Evolutionary conservation across 305 asterid species (phyloP).

Genomic region (Fraxinus velutina): DNA sequence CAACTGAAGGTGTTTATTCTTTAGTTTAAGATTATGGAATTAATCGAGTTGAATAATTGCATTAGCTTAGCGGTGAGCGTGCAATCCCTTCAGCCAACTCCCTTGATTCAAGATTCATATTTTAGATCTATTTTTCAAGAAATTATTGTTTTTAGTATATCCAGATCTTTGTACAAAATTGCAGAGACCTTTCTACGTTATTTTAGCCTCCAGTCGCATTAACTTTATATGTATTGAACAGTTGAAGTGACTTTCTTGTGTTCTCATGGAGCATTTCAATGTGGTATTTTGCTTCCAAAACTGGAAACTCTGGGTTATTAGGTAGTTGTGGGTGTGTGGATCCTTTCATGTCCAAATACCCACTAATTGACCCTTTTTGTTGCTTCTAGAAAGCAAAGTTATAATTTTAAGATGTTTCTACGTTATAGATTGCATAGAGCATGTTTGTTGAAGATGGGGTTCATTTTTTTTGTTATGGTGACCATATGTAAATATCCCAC

Average conservation of each 20-base stretch:
- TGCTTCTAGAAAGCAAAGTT: not conserved
- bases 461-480: not conserved
- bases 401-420: not conserved
- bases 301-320: not conserved
- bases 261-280: constrained; percentile 30
- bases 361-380: not conserved
- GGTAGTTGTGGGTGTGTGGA: not conserved
- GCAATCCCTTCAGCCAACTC: not conserved
- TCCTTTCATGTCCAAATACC: not conserved
- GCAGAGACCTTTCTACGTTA: not conserved
- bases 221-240: not conserved
- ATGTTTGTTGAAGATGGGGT: not conserved
- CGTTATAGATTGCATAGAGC: not conserved
- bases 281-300: constrained; percentile 24
- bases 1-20: not conserved
- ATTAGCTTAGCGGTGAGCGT: not conserved
- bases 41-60: not conserved
- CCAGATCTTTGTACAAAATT: constrained; percentile 1
- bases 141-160: not conserved
- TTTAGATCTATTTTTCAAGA: not conserved
- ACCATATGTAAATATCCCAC: not conserved
- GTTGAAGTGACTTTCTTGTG: not conserved
- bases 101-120: not conserved
- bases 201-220: not conserved
- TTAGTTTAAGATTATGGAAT: not conserved